A percentile compares a stretch with the other conserved stretches of the same genome.
These are phyloP conservation scores for Penicillium paneum DNA, from an alignment of 2,329 filamentous ascomycete species.

Conservation along the genomic window DNA sequence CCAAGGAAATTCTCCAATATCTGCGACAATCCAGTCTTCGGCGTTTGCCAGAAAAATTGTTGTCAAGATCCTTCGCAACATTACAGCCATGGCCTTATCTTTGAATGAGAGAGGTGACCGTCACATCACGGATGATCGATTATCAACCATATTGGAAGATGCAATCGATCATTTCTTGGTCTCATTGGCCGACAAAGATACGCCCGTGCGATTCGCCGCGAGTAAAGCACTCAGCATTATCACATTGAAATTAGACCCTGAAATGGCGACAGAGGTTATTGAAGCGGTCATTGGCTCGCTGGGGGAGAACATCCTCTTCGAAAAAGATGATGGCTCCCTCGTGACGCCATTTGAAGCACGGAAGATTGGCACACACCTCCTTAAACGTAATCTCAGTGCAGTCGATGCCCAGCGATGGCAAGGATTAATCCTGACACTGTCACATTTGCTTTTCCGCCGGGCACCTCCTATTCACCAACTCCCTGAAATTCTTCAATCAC, in stretches of 20 bases:
- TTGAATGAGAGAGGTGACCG: conserved; percentile 44
- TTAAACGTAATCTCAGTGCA: conserved; percentile 61
- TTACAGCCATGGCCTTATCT: conserved; percentile 62
- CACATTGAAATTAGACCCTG: conserved; percentile 71
- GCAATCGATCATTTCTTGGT: conserved; percentile 79
- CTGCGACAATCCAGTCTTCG: conserved; percentile 61
- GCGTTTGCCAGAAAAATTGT: conserved; percentile 77
- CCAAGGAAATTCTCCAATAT: conserved; percentile 49
- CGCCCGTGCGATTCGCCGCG: conserved; percentile 81
- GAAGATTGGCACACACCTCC: conserved; percentile 36
- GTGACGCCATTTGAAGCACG: conserved; percentile 36
- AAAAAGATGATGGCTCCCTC: conserved; percentile 45
- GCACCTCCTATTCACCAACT: conserved; percentile 71
- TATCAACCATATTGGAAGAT: conserved; percentile 65
- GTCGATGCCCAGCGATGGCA: conserved; percentile 88
- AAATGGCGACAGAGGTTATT: conserved; percentile 82
- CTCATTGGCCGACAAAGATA: conserved; percentile 79
- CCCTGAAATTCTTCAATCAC: conserved; percentile 68
- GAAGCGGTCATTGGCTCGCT: conserved; percentile 74
- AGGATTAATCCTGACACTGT: conserved; percentile 80
- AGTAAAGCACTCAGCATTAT: conserved; percentile 91
- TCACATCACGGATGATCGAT: conserved; percentile 29
- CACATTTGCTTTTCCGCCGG: conserved; percentile 79
- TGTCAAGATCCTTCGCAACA: conserved; percentile 78
- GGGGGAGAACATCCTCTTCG: conserved; percentile 60